Evolutionary conservation across 345 rosid species (phyloP).

Genomic region (Conringia planisiliqua): DNA sequence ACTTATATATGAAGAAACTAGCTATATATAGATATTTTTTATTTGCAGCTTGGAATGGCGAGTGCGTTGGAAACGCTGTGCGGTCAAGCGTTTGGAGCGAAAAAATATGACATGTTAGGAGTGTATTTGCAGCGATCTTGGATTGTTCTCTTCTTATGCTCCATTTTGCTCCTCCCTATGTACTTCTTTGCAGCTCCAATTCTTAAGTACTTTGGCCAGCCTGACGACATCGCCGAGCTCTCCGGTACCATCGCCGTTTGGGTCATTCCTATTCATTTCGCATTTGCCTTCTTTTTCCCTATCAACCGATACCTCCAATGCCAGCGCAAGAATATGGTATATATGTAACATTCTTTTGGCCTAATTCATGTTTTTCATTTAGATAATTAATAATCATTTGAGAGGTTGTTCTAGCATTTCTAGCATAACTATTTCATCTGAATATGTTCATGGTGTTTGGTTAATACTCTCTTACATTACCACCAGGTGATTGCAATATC

Average conservation of each 20-base stretch:
- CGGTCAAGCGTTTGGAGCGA: constrained; percentile 72
- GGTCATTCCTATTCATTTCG: constrained; percentile 69
- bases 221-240: constrained; percentile 55
- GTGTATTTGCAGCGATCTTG: constrained; percentile 77
- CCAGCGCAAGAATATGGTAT: constrained; percentile 38
- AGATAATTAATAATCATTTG: neutral
- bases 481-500: constrained; percentile 52
- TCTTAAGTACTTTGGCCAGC: constrained; percentile 64
- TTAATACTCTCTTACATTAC: neutral
- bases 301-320: constrained; percentile 70
- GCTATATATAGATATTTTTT: too few species aligned
- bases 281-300: constrained; percentile 71
- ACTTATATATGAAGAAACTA: neutral
- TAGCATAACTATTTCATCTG: neutral
- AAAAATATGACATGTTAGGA: constrained; percentile 62
- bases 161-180: constrained; percentile 53
- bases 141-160: constrained; percentile 53
- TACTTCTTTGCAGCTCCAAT: constrained; percentile 49
- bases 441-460: neutral
- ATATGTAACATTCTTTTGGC: neutral
- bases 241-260: constrained; percentile 48
- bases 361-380: neutral
- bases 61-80: constrained; percentile 47
- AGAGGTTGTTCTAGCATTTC: too few species aligned
- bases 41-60: constrained; percentile 62